Evolutionary conservation across 495 filamentous ascomycete genomes (phyloP), one percentile per base, ranked within the genome.

Genomic region (Tuber microsphaerosporum): DNA sequence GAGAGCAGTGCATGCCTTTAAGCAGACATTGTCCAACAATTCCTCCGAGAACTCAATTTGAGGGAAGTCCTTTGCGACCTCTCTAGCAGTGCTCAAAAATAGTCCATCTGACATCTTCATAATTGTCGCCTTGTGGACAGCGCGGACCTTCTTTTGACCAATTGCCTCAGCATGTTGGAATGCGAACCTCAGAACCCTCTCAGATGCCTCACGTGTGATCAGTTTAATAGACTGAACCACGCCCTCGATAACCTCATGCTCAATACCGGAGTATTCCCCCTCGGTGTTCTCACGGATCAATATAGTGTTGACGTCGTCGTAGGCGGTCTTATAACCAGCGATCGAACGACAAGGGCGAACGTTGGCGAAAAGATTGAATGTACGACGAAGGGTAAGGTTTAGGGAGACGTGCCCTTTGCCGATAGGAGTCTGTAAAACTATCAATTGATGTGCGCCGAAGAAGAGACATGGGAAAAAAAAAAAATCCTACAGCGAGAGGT

Each of bases 31-130:
- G 89, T 99, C 95, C 79, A 99, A 90, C 77, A 99, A 88, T 87
- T 98, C 96, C 79, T 92, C 92, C 81, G 98, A 94, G 85, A 98
- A 98, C 84, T 97, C 90, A 81, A 98, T 89, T 72, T 91, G 87
- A 76, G 96, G 94, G 89, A 92, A 98, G 80, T 97, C 93, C 90
- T 97, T 94, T 84, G 92, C 86, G 83, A 99, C 87, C 41, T 93
- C 88, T 45, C 90, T 86, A 80, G 93, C 96, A 73, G 89, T 91
- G 85, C 88, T 91, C 75, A 98, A 88, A 91, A 99, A 99, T 71
- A 99, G 92, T 86, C 95, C 95, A 85, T 99, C 95, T 85, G 89
- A 91, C 96, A 98, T 98, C 91, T 99, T 99, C 95, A 98, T 98
- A 88, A 98, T 99, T 82, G 96, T 99, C 82, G 94, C 95, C 89